Percentiles rank a stretch among this genome's conserved stretches.
Conservation (phyloP, 805 yeast genomes). For the Candida yuanshanica region DNA sequence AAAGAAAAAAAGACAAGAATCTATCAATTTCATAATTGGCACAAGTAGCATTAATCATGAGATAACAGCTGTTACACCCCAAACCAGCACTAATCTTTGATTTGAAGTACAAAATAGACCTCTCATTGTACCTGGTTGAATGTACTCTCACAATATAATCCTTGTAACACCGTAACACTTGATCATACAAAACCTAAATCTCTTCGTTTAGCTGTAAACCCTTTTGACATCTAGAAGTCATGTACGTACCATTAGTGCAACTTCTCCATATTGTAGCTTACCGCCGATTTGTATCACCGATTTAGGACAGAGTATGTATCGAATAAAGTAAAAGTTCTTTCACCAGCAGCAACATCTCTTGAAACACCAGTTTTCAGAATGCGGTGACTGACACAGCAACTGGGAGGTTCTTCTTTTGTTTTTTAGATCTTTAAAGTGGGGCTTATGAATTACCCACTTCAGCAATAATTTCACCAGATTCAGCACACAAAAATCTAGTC, state of each 20-base stretch:
- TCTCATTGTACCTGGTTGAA: no score
- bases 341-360: conserved; percentile 89
- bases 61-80: conserved; percentile 91
- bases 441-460: conserved; percentile 82
- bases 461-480: conserved; percentile 68
- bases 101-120: no score
- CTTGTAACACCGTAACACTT: no score
- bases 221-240: no score
- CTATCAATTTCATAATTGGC: conserved; percentile 76
- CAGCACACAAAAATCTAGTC: conserved; percentile 75
- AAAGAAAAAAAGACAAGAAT: conserved; percentile 74
- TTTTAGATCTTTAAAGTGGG: conserved; percentile 54
- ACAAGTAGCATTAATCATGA: conserved; percentile 75
- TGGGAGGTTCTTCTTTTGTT: conserved; percentile 48
- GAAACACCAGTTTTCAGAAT: conserved; percentile 85
- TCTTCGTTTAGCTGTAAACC: no score
- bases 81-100: conserved; percentile 90
- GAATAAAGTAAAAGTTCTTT: no score
- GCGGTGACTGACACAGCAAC: conserved; percentile 83
- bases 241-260: no score
- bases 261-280: no score
- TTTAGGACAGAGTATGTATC: no score
- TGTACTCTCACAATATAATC: no score
- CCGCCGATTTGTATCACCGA: no score
- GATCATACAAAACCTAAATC: no score